These are phyloP conservation scores for Vigna angularis DNA, from an alignment of 306 rosid genomes.

Conservation along the genomic window DNA sequence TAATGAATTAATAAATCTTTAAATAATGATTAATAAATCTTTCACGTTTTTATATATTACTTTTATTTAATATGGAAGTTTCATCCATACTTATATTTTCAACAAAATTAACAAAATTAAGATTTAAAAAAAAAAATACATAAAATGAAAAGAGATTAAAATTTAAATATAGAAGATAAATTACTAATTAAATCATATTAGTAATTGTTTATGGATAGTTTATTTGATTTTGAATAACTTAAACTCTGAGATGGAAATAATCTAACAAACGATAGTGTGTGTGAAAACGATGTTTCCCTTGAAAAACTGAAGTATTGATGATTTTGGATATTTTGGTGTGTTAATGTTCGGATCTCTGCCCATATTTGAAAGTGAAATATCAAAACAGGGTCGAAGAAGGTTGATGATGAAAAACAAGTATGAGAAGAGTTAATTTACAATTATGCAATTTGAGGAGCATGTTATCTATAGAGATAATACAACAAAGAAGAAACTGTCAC, in stretches of 20 bases:
- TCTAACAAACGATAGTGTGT: conserved; percentile 1
- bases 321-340: not conserved
- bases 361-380: not conserved
- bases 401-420: conserved; percentile 22
- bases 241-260: not conserved
- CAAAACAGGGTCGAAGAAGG: not conserved
- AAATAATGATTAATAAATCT: too few species aligned
- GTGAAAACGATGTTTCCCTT: not conserved
- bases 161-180: too few species aligned
- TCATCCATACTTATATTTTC: too few species aligned
- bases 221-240: not conserved
- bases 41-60: too few species aligned
- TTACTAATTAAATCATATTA: not conserved
- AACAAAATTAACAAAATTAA: too few species aligned
- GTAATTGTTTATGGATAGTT: not conserved
- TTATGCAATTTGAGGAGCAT: conserved; percentile 30
- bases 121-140: too few species aligned
- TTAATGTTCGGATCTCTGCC: not conserved
- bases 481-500: conserved; percentile 24
- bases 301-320: not conserved
- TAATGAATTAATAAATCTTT: too few species aligned
- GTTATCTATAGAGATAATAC: conserved; percentile 17
- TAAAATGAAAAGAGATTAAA: too few species aligned
- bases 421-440: conserved; percentile 44
- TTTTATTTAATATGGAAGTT: too few species aligned